Evolutionary conservation across 768 basidiomycete species (phyloP).

Genomic region (Kwoniella europaea): DNA sequence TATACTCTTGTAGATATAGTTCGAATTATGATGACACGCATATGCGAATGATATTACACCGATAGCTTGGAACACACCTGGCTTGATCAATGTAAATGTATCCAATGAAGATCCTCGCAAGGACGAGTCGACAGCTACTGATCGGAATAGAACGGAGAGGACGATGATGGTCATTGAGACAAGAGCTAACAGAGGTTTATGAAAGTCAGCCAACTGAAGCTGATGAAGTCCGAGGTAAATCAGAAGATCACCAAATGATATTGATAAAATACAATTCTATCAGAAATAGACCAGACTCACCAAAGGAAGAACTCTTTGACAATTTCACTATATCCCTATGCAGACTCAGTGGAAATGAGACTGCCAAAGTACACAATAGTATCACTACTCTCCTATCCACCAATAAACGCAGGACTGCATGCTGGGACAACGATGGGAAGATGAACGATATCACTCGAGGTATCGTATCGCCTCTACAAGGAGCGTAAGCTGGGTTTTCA

Average conservation of each 20-base stretch:
- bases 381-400: conserved; percentile 89
- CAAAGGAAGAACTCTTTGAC: conserved; percentile 86
- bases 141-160: conserved; percentile 77
- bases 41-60: conserved; percentile 82
- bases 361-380: conserved; percentile 77
- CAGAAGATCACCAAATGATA: too few species aligned
- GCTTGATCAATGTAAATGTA: conserved; percentile 74
- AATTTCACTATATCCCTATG: conserved; percentile 98
- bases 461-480: conserved; percentile 79
- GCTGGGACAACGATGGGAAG: conserved; percentile 70
- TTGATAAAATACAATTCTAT: too few species aligned
- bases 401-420: conserved; percentile 77
- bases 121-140: conserved; percentile 72
- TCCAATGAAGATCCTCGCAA: conserved; percentile 77
- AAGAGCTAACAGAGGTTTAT: conserved; percentile 57
- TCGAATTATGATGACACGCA: conserved; percentile 90
- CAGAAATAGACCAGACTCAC: conserved; percentile 60
- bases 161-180: conserved; percentile 87
- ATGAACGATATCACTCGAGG: conserved; percentile 88
- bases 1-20: conserved; percentile 92
- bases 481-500: neutral
- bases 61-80: conserved; percentile 90
- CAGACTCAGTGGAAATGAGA: conserved; percentile 92
- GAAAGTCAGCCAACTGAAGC: too few species aligned
- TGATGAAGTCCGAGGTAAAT: too few species aligned